Percentiles rank a stretch among this genome's conserved stretches.
These are phyloP conservation scores for Lepiota venenata DNA, from an alignment of 768 basidiomycete genomes.

Conservation along the genomic window DNA sequence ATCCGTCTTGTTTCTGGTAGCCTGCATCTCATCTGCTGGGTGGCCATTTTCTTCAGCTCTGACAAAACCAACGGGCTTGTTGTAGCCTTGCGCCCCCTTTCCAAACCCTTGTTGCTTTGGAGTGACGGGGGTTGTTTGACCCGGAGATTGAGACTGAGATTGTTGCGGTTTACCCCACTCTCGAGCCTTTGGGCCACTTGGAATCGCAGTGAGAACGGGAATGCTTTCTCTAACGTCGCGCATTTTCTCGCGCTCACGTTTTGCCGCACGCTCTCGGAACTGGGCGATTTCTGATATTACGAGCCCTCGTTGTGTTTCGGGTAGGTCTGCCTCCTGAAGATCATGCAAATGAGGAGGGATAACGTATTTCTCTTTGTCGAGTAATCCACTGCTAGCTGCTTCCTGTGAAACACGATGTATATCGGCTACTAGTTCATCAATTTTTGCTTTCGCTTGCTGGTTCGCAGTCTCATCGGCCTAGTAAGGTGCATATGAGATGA, in stretches of 20 bases:
- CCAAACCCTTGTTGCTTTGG: conserved; percentile 51
- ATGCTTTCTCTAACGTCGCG: conserved; percentile 67
- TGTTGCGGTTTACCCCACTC: conserved; percentile 75
- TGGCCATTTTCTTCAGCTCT: conserved; percentile 49
- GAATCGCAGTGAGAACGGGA: conserved; percentile 42
- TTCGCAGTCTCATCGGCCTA: conserved; percentile 71
- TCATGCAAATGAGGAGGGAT: conserved; percentile 97
- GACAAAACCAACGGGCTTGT: conserved; percentile 82
- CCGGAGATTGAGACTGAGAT: conserved; percentile 20
- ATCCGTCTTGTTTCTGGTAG: conserved; percentile 60
- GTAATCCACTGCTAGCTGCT: conserved; percentile 67
- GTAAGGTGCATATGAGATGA: conserved; percentile 1
- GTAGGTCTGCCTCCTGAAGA: conserved; percentile 93
- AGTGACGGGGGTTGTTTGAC: conserved; percentile 19
- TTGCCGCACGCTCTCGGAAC: conserved; percentile 92
- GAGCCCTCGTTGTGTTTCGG: conserved; percentile 88
- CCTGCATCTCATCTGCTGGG: conserved; percentile 32
- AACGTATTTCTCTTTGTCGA: conserved; percentile 83
- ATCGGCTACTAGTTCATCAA: conserved; percentile 64
- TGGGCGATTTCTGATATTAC: conserved; percentile 96
- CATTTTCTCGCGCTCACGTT: conserved; percentile 85
- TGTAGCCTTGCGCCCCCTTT: conserved; percentile 72
- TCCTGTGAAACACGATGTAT: conserved; percentile 74
- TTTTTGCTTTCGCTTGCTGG: conserved; percentile 59
- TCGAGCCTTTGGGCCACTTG: conserved; percentile 72